Conservation (phyloP, 805 yeast genomes). For the Torulaspora gathmanii region DNA sequence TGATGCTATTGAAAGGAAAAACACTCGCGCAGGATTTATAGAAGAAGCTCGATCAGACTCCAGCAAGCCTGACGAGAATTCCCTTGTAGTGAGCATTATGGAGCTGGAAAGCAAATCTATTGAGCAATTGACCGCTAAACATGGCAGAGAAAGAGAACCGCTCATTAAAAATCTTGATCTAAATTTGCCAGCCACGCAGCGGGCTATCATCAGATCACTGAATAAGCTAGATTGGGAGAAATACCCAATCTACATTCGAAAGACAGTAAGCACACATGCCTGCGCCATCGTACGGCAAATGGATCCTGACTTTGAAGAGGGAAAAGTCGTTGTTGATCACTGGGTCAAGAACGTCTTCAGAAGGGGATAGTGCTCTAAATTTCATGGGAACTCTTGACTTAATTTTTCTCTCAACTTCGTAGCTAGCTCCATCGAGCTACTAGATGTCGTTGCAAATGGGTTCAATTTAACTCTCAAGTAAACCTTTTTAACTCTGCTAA, state of each 20-base stretch:
- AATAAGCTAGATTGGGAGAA: constrained; percentile 64
- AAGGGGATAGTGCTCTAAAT: constrained; percentile 2
- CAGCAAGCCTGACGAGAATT: constrained; percentile 7
- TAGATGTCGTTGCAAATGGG: constrained; percentile 22
- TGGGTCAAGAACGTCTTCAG: constrained; percentile 48
- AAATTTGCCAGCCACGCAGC: constrained; percentile 37
- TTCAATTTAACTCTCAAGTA: constrained; percentile 27
- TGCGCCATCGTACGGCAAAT: constrained; percentile 69
- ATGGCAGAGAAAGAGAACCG: constrained; percentile 7
- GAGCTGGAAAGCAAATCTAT: constrained; percentile 17
- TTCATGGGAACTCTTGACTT: constrained; percentile 9
- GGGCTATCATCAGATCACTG: constrained; percentile 49
- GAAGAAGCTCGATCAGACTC: constrained; percentile 12
- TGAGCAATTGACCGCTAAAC: constrained; percentile 12
- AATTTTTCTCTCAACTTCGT: constrained; percentile 20
- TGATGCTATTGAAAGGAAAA: constrained; percentile 45
- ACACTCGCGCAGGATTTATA: constrained; percentile 20
- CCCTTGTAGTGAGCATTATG: constrained; percentile 16
- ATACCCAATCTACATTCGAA: constrained; percentile 62
- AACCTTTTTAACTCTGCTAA: constrained; percentile 23
- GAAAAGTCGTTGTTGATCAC: constrained; percentile 61
- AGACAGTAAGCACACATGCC: constrained; percentile 69
- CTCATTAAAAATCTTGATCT: constrained; percentile 19
- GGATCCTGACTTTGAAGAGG: constrained; percentile 58
- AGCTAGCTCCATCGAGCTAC: constrained; percentile 13